Base-by-base conservation (phyloP, 768 basidiomycete species). In the Phlegmacium glaucopus region DNA sequence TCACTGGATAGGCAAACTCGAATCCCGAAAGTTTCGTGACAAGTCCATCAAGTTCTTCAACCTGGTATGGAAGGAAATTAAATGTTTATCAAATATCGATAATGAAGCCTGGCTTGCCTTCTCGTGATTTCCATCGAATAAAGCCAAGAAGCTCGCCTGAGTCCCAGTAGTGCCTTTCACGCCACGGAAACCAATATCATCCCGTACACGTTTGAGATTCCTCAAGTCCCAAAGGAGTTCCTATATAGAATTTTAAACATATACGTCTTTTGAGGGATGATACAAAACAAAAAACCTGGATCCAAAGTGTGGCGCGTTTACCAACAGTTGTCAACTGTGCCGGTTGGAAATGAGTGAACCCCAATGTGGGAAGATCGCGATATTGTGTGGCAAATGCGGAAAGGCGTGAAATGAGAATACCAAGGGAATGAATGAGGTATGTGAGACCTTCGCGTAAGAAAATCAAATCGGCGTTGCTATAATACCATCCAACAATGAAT, bases 161-260 rank as follows among this genome's bases (percentile, higher is more conserved):
- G 96, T 98, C 8, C 96, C 96, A 0, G 96, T 99, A 0, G 96
- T 98, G n/a, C 96, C 96, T 69, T 99, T 99, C 43, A 95, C 96
- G 39, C 96, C 96, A 45, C 96, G 82, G 76, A 99, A 98, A 4
- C 96, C 95, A 42, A 99, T 68, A 64, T 98, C 95, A 52, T 90
- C 85, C 17, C 91, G 74, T 0, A 90, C 93, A 26, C 95, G 82
- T 62, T 85, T 83, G 61, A 99, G 76, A 65, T 97, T 97, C 15
- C 95, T 78, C 49, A 99, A 72, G 66, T 99, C 96, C 95, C 94
- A 97, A 1, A 98, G 74, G 2, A 99, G 77, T 60, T 99, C 96
- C 82, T 90, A 53, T 39, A 34, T 1, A n/a, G 10, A 10, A 4
- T 12, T 13, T 26, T 41, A 30, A 9, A 34, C 7, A 9, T 30